A percentile compares a stretch with the other conserved stretches of the same genome.
Conservation (phyloP, 2,329 filamentous ascomycete species). For the Claviceps arundinis region DNA sequence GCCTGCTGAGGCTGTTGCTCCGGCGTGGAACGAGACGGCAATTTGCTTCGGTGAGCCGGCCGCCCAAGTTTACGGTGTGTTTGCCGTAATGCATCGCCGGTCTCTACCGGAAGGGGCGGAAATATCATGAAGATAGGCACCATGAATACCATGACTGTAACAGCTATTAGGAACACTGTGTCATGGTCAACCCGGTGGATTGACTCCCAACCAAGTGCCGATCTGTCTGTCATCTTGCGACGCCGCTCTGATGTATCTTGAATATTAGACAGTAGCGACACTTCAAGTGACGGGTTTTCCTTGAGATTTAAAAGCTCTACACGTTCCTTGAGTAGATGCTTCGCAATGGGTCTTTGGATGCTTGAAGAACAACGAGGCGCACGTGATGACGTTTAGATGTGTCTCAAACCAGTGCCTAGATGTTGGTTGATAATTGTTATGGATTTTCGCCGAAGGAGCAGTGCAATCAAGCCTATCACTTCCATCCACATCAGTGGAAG, state of each 20-base stretch:
- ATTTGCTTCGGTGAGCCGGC: constrained; percentile 22
- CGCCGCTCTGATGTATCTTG: neutral
- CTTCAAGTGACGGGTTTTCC: no score
- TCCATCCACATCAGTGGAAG: no score
- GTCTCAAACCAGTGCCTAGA: no score
- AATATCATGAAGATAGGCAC: constrained; percentile 41
- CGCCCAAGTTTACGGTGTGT: constrained; percentile 39
- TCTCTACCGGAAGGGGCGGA: constrained; percentile 38
- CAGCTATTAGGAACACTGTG: constrained; percentile 25
- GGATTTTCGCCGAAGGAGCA: no score
- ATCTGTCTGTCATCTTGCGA: neutral
- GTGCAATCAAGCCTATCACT: no score
- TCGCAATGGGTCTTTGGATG: no score
- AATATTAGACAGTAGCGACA: no score
- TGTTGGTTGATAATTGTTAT: no score
- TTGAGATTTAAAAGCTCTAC: no score
- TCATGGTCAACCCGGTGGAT: constrained; percentile 16
- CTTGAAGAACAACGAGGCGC: no score
- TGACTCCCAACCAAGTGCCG: neutral
- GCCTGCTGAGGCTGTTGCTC: constrained; percentile 11
- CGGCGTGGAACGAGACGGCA: constrained; percentile 15
- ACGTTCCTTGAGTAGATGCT: no score
- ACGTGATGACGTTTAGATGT: no score
- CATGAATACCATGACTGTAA: constrained; percentile 36
- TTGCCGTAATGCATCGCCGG: constrained; percentile 39